These are phyloP conservation scores for Trypanosoma lewisi DNA, from an alignment of 208 protist genomes.

Conservation along the genomic window DNA sequence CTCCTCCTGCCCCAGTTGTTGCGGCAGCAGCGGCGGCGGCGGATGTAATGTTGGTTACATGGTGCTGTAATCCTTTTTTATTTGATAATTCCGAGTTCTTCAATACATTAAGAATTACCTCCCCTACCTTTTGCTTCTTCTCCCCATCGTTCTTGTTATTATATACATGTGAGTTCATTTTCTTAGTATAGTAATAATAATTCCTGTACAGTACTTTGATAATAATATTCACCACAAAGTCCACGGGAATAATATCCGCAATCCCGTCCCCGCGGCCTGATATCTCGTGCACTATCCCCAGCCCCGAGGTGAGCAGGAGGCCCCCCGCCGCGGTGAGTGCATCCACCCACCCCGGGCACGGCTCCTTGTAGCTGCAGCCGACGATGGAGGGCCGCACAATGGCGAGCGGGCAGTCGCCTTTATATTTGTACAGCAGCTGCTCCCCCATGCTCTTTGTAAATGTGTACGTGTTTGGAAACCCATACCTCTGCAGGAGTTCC, in stretches of 20 bases:
- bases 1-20: no score
- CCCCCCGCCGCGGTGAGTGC: constrained; percentile 76
- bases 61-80: background rate
- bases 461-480: constrained; percentile 90
- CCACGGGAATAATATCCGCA: constrained; percentile 83
- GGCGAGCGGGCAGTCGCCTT: constrained; percentile 57
- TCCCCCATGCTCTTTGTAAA: constrained; percentile 89
- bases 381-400: constrained; percentile 90
- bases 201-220: constrained; percentile 84
- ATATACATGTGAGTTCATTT: background rate
- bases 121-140: background rate
- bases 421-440: constrained; percentile 56
- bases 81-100: background rate
- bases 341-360: constrained; percentile 84
- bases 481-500: constrained; percentile 52
- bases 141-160: background rate
- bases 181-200: constrained; percentile 31
- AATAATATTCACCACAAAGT: constrained; percentile 80
- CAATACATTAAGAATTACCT: background rate
- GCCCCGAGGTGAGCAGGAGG: constrained; percentile 59
- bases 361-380: constrained; percentile 69
- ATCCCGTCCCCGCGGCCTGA: constrained; percentile 33
- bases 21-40: no score
- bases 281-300: constrained; percentile 74
- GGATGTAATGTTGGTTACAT: no score